These are phyloP conservation scores for Aspergillus japonicus DNA, from an alignment of 2,329 filamentous ascomycete species.

Conservation along the genomic window DNA sequence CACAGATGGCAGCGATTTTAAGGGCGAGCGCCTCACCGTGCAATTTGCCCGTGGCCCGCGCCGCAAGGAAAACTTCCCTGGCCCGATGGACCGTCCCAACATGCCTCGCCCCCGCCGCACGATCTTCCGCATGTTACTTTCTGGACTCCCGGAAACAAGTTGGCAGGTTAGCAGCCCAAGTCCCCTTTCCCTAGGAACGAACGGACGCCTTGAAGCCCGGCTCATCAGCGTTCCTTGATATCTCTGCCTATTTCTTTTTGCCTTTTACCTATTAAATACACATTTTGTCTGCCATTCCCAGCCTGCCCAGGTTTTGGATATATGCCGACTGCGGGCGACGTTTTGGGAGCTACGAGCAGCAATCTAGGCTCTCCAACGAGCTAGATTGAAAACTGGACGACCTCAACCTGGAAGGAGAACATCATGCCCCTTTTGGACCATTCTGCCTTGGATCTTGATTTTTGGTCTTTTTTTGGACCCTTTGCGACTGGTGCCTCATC, in stretches of 20 bases:
- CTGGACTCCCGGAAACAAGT: slow-evolving; percentile 97
- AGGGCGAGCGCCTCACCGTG: slow-evolving; percentile 95
- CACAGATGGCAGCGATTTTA: slow-evolving; percentile 92
- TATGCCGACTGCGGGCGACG: neutral
- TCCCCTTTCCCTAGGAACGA: slow-evolving; percentile 31
- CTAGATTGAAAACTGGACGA: slow-evolving; percentile 5
- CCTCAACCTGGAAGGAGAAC: slow-evolving; percentile 9
- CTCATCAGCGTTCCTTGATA: slow-evolving; percentile 20
- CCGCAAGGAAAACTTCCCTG: slow-evolving; percentile 63
- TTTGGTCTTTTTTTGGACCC: neutral
- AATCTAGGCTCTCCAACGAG: neutral
- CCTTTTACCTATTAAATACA: neutral
- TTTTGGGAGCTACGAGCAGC: neutral
- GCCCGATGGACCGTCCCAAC: slow-evolving; percentile 60
- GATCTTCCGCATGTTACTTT: slow-evolving; percentile 94
- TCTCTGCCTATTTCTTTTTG: slow-evolving; percentile 3
- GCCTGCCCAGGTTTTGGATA: neutral
- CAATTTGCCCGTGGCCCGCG: slow-evolving; percentile 93
- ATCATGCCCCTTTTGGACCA: slow-evolving; percentile 11
- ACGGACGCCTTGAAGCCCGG: slow-evolving; percentile 21
- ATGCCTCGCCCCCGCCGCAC: slow-evolving; percentile 86
- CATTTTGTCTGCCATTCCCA: neutral
- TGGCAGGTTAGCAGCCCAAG: slow-evolving; percentile 89
- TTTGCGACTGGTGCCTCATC: slow-evolving; percentile 1
- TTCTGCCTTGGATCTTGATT: slow-evolving; percentile 4